Evolutionary conservation across 2,329 filamentous ascomycete genomes (phyloP), one percentile per base, ranked within the genome.

Genomic region (Thielaviopsis musarum): DNA sequence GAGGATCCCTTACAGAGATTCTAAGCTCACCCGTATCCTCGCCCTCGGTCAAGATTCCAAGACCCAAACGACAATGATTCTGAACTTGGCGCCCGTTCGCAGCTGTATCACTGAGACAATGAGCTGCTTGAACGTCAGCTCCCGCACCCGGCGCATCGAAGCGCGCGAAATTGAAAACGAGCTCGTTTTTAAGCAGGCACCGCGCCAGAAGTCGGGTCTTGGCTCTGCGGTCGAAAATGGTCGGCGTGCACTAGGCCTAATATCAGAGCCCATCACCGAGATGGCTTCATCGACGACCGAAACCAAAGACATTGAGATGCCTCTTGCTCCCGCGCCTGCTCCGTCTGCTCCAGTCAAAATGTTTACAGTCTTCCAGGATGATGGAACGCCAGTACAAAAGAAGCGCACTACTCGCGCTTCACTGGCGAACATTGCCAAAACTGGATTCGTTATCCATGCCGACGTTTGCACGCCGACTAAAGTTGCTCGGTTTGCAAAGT

Each of bases 161-260:
- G 86, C 95, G 12, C 85, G 89, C 56, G 93, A 97, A 70, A 88
- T 95, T 61, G 91, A 97, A 70, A 97, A 97, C 67, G 90, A 96
- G 67, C 85, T 94, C 3, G 84, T 95, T 49, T 94, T 88, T 74
- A 89, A 87, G 68, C 84, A 87, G 58, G 79, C 81, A 59, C 82
- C 85, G 28, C 78, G 82, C 59, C 75, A 78, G n/a, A 72, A 67
- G 65, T 68, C 71, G 12, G 69, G 66, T 64, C 65, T 71, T 65
- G 66, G 69, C 57, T 45, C 38, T 45, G 66, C 69, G 65, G 64
- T 72, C 64, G 74, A 74, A 7, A 64, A 71, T 2, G 73, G 76
- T 58, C 80, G 91, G 17, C 90, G 95, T 68, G 89, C 91, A 10
- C 72, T 96, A 24, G 81, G 88, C 17, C 84, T 89, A 12, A 75